phyloP scores from a whole-genome alignment of 2,329 filamentous ascomycete genomes.

The Cladorrhinum sp. region DNA sequence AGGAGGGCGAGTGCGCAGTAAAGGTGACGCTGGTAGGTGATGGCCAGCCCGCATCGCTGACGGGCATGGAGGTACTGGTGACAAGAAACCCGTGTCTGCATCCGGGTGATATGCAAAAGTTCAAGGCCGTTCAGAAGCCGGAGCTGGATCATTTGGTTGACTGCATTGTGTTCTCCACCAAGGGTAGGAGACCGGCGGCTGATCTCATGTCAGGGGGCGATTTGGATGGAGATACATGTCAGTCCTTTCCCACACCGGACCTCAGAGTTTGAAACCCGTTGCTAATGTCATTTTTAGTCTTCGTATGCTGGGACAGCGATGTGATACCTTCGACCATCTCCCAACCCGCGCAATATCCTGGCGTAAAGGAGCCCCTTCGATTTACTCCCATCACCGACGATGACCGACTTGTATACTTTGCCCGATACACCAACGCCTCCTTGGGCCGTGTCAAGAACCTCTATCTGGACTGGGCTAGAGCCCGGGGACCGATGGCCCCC shows the following conservation, averaged over 20 bases:
- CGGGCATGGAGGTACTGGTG: constrained; percentile 37
- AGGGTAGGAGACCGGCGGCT: constrained; percentile 36
- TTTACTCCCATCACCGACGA: constrained; percentile 38
- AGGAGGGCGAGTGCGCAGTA: constrained; percentile 39
- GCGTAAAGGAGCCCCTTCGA: constrained; percentile 34
- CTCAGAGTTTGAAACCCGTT: neutral
- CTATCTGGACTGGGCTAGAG: constrained; percentile 40
- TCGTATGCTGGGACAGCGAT: constrained; percentile 42
- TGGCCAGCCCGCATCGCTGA: constrained; percentile 34
- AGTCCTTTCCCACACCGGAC: constrained; percentile 11
- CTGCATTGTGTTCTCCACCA: constrained; percentile 40
- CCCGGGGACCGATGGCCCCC: constrained; percentile 35
- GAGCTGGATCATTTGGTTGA: constrained; percentile 38
- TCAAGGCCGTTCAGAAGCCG: constrained; percentile 35
- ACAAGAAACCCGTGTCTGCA: constrained; percentile 43
- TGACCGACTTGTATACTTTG: constrained; percentile 39
- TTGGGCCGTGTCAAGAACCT: constrained; percentile 40
- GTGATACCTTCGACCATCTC: constrained; percentile 36
- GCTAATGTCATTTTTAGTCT: constrained; percentile 29
- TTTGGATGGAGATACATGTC: constrained; percentile 41
- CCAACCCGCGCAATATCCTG: constrained; percentile 39
- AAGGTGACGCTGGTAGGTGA: constrained; percentile 36
- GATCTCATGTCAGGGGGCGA: constrained; percentile 44
- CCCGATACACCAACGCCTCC: constrained; percentile 38
- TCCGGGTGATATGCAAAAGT: constrained; percentile 42